A percentile compares a stretch with the other conserved stretches of the same genome.
These are phyloP conservation scores for Aspergillus quadrilineatus DNA, from an alignment of 2,329 filamentous ascomycete species.

Conservation along the genomic window DNA sequence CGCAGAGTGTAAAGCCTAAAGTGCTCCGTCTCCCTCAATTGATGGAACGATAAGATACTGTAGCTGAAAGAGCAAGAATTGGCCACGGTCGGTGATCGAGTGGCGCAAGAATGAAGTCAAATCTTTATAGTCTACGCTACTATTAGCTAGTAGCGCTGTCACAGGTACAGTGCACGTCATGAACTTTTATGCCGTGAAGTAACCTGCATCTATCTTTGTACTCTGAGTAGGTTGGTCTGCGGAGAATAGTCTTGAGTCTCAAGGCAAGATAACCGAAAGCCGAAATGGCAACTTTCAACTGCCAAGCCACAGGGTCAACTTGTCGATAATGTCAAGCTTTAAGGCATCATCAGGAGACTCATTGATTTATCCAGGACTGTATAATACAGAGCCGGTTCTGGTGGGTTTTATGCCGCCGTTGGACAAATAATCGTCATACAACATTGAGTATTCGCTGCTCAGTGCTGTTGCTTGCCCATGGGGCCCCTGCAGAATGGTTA, in stretches of 20 bases:
- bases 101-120: conserved; percentile 14
- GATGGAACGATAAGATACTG: too few species aligned
- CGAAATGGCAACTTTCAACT: too few species aligned
- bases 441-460: background rate
- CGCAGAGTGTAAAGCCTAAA: too few species aligned
- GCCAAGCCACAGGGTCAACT: background rate
- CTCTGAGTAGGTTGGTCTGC: too few species aligned
- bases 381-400: background rate
- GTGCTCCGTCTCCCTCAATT: too few species aligned
- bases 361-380: conserved; percentile 11
- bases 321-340: conserved; percentile 15
- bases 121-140: background rate
- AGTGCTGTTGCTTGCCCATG: background rate
- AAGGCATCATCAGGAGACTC: conserved; percentile 4
- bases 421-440: too few species aligned
- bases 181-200: background rate
- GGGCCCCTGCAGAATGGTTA: conserved; percentile 3
- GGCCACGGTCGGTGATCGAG: background rate
- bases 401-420: background rate
- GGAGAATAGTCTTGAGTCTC: too few species aligned
- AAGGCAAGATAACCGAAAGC: too few species aligned
- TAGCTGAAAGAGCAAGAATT: too few species aligned
- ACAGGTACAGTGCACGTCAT: background rate
- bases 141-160: background rate
- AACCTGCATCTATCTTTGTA: background rate